phyloP scores from a whole-genome alignment of 306 rosid genomes.

The Prunus campanulata region DNA sequence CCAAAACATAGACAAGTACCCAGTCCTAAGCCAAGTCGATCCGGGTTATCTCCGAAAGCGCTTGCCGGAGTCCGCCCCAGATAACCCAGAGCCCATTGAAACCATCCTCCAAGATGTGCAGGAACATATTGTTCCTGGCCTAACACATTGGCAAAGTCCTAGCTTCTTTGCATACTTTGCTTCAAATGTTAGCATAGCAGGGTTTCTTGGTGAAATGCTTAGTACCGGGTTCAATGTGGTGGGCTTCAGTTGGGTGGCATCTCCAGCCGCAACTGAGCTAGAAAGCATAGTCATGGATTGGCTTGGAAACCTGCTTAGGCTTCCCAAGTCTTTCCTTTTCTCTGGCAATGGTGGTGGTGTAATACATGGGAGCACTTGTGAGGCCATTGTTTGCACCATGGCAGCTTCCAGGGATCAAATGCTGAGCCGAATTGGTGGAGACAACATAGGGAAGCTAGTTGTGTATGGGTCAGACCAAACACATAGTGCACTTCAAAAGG shows the following conservation, averaged over 20 bases:
- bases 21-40: conserved; percentile 8
- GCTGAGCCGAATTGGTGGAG: neutral
- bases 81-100: conserved; percentile 1
- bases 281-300: conserved; percentile 17
- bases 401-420: conserved; percentile 6
- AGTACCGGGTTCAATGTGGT: conserved; percentile 3
- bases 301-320: conserved; percentile 7
- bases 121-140: conserved; percentile 3
- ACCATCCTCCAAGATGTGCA: conserved; percentile 9
- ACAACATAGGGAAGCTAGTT: neutral
- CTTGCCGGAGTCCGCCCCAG: conserved; percentile 3
- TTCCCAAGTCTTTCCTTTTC: conserved; percentile 11
- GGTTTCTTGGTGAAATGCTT: conserved; percentile 19
- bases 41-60: conserved; percentile 4
- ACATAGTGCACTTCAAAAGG: conserved; percentile 5
- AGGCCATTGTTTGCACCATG: conserved; percentile 20
- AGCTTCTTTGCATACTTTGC: conserved; percentile 13
- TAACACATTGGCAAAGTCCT: conserved; percentile 19
- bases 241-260: conserved; percentile 8
- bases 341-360: conserved; percentile 13
- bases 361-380: conserved; percentile 12
- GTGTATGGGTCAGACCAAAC: conserved; percentile 21
- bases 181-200: neutral
- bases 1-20: conserved; percentile 14
- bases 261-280: conserved; percentile 8